Base-by-base conservation (phyloP, 257 asterid genomes). In the Anisodus tanguticus region DNA sequence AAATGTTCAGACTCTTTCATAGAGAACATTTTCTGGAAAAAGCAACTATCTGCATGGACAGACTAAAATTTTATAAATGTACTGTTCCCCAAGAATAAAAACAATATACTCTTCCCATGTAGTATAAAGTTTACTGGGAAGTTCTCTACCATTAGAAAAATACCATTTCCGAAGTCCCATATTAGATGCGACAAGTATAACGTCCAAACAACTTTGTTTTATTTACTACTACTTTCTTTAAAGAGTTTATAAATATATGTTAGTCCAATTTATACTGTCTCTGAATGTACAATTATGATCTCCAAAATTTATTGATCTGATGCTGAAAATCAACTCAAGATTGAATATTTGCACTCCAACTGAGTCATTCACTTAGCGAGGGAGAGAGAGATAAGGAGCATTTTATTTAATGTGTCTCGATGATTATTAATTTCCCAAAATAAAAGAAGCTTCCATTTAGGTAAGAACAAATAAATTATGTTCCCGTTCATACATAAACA, bases 61-160 rank as follows among this genome's bases (percentile, higher is more conserved):
- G 49, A 49, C 43, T 76, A 53, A 76, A 51, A 22, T 76, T 26
- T 19, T 7, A 53, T 53, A 26, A 53, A 31, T 22, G 63, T 26
- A 76, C 19, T 26, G 45, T 13, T 51, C 63, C 71, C 45, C 81
- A 76, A 76, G 63, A 51, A 72, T 31, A 3, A 47, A 72, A 64
- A 41, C 35, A 41, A 41, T 41, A 5, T 5, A 41, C 45, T 41
- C 45, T 45, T 71, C 58, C 37, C 79, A 71, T 49, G 55, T 70
- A 70, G 79, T n/a, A 71, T 72, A 72, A 49, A 19, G 17, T 72
- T 11, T 47, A 47, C 2, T 19, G 37, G 54, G 59, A 3, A 22
- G 22, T 74, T 74, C 80, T 19, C 60, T 74, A 31, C 63, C 51
- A 51, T 76, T 76, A 76, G 47, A 47, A 51, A 22, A 49, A 49